Base-by-base conservation (phyloP, 2,329 filamentous ascomycete species). In the Fusarium illudens region DNA sequence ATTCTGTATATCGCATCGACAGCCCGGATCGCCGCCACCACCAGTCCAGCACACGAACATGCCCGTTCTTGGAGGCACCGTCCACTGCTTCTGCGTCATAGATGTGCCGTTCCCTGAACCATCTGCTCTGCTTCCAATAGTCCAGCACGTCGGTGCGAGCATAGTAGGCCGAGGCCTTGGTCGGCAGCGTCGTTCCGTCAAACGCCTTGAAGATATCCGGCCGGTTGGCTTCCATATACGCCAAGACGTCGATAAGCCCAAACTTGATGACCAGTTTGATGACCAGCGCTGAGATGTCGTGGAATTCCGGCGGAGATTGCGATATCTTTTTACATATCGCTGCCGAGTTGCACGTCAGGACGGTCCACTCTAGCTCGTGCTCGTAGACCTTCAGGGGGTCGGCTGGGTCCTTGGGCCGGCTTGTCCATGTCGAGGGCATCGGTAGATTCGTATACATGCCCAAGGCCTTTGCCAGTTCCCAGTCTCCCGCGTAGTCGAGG, bases 201-300 rank as follows among this genome's bases (percentile, higher is more conserved):
- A 94, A 96, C 3, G 90, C 89, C 86, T 91, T 94, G 80, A 96
- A 96, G 4, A 97, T 87, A 62, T 96, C 84, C 5, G 85, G 85
- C 11, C 86, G 84, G 71, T 89, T 89, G 44, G 81, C 80, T 64
- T 89, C 87, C 68, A 89, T 80, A 70, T 87, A 94, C 3, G 87
- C 87, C 32, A 98, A 86, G 4, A 97, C 88, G 12, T 92, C 88
- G 15, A 90, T 91, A 71, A 95, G 90, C 39, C 90, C 92, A 77
- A 97, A 97, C 69, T 96, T 94, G 82, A 97, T 93, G 71, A 97
- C 94, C 37, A 97, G 87, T 74, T 94, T 94, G 65, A 96, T 92
- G 34, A 92, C 92, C 2, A 96, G 84, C 3, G 90, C 90, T 0
- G 94, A 96, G 12, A 97, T 84, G 67, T 90, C 84, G 67, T 83